These are phyloP conservation scores for Vitis hybrid DNA, from an alignment of 177 flowering plant genomes.

Conservation along the genomic window DNA sequence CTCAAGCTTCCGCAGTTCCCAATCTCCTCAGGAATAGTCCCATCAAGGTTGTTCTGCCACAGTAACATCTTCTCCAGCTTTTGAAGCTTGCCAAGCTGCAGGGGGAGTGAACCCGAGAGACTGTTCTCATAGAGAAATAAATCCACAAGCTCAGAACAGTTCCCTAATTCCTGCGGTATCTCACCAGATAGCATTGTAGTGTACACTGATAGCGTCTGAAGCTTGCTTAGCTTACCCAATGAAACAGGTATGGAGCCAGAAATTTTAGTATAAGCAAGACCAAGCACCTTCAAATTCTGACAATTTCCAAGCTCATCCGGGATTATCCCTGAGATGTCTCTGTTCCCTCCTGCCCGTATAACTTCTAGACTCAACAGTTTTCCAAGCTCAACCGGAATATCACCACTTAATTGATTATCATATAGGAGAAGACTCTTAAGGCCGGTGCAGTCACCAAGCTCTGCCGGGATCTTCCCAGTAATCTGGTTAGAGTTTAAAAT, in stretches of 20 bases:
- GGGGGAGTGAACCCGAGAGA: constrained; percentile 78
- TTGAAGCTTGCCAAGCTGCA: constrained; percentile 61
- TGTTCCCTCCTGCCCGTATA: constrained; percentile 79
- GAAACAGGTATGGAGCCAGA: constrained; percentile 75
- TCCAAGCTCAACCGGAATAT: constrained; percentile 61
- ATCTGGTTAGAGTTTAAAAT: constrained; percentile 69
- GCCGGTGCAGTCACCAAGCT: constrained; percentile 53
- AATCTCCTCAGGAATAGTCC: constrained; percentile 74
- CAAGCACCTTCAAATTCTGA: constrained; percentile 51
- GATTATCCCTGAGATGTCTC: constrained; percentile 58
- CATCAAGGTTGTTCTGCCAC: constrained; percentile 78
- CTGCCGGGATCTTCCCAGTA: constrained; percentile 66
- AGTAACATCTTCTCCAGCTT: constrained; percentile 72
- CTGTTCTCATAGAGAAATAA: constrained; percentile 68
- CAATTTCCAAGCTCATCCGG: constrained; percentile 69
- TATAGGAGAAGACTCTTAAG: constrained; percentile 51
- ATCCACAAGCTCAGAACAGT: constrained; percentile 75
- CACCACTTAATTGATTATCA: constrained; percentile 67
- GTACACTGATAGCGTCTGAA: constrained; percentile 67
- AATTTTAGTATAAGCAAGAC: constrained; percentile 75
- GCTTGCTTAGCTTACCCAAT: constrained; percentile 55
- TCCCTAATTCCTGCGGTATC: constrained; percentile 73
- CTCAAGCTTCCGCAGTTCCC: constrained; percentile 65
- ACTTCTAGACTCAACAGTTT: constrained; percentile 44
- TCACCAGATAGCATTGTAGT: constrained; percentile 78